Evolutionary conservation across 2,329 filamentous ascomycete species (phyloP), one percentile per base, ranked within the genome.

Genomic region (Paracoccidioides brasiliensis): DNA sequence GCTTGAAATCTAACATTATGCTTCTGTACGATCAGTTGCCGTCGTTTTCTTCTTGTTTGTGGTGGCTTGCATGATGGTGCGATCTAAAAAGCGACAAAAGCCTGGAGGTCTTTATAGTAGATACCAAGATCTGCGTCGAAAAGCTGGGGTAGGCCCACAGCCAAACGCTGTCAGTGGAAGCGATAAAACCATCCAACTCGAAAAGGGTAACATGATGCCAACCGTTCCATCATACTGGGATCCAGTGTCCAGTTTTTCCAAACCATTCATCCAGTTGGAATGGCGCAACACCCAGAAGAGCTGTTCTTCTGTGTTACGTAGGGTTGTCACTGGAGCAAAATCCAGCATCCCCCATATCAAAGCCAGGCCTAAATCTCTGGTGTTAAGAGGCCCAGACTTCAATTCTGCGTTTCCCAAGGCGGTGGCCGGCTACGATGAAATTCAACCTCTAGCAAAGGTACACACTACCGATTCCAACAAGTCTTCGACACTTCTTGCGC

Each of bases 221-320:
- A 15, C 22, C 12, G 12, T 6, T 10, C 28, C 32, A 52, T 41
- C 37, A n/a, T 33, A 42, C 50, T 60, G 59, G 59, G 54, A 60
- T 22, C 53, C 55, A 33, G 56, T 56, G 42, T 56, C 57, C 22
- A 58, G 55, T 5, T 60, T 60, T 49, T 54, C 57, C 7, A 58
- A 57, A 10, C 57, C 59, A 22, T 59, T 49, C 40, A 9, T 15
- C 8, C 33, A 50, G 22, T 9, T 43, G 15, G 30, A 15, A 44
- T 41, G 9, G 12, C 52, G 40, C 28, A 52, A 55, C 38, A 42
- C 57, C n/a, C 42, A 53, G 12, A 54, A 42, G 22, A 55, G 33
- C 8, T 52, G 49, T 28, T 52, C 50, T 6, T 56, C 57, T 30
- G 30, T 59, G 42, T 52, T 60, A 32, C 48, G 52, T 22, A 56